These are phyloP conservation scores for Fusarium buharicum DNA, from an alignment of 2,329 filamentous ascomycete species.

Conservation along the genomic window DNA sequence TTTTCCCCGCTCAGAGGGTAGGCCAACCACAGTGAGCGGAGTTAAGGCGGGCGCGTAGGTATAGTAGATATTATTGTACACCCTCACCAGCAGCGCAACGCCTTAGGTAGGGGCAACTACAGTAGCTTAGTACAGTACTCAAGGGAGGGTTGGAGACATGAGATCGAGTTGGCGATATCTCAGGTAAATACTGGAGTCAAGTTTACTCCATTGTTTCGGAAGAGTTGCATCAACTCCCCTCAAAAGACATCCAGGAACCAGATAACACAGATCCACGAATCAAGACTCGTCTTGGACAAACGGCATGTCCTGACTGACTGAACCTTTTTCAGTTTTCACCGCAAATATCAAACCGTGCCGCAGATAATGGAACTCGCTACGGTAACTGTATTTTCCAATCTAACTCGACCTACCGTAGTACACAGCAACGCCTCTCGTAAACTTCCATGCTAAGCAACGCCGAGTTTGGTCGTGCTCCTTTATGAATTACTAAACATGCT, in stretches of 20 bases:
- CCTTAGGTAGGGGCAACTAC: neutral
- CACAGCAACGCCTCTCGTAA: constrained; percentile 21
- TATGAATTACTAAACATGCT: constrained; percentile 17
- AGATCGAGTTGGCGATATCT: neutral
- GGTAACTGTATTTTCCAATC: neutral
- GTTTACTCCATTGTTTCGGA: constrained; percentile 11
- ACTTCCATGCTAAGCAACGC: constrained; percentile 23
- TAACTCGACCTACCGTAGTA: neutral
- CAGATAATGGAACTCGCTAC: neutral
- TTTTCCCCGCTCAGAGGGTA: constrained; percentile 14
- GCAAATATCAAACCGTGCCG: neutral
- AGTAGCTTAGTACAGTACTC: too few species aligned
- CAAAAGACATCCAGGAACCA: constrained; percentile 16
- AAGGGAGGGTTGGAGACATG: constrained; percentile 5
- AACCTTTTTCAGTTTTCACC: neutral
- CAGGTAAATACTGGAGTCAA: neutral
- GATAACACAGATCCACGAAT: neutral
- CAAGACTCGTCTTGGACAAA: neutral
- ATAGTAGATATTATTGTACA: too few species aligned
- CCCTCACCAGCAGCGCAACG: neutral
- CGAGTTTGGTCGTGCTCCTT: constrained; percentile 7
- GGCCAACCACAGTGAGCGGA: constrained; percentile 18
- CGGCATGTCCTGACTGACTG: neutral
- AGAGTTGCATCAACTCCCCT: neutral
- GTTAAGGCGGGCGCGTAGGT: neutral